These are phyloP conservation scores for Endogone sp. DNA, from an alignment of 192 early-diverging fungal species.

Conservation along the genomic window DNA sequence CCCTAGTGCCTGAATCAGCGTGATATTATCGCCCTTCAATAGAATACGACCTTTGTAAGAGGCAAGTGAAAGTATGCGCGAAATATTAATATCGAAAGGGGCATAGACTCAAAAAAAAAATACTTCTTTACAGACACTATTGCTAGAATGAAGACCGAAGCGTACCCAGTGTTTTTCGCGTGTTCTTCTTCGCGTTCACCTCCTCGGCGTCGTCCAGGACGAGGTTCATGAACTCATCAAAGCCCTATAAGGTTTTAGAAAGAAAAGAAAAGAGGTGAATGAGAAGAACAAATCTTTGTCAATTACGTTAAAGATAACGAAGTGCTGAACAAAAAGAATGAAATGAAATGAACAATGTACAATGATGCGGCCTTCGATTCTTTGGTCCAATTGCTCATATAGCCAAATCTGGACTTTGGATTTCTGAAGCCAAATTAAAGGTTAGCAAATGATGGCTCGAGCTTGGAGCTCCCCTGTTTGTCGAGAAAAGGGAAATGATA, in stretches of 20 bases:
- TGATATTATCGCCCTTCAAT: slow-evolving; percentile 98
- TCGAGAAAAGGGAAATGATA: too few species aligned
- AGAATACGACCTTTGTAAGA: slow-evolving; percentile 70
- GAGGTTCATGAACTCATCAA: slow-evolving; percentile 98
- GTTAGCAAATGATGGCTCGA: too few species aligned
- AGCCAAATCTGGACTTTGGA: slow-evolving; percentile 92
- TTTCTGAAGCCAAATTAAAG: too few species aligned
- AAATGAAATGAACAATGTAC: slow-evolving; percentile 46
- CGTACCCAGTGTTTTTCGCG: slow-evolving; percentile 67
- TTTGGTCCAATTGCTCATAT: slow-evolving; percentile 78
- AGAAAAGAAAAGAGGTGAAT: neutral
- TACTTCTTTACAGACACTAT: too few species aligned
- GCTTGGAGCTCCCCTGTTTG: too few species aligned
- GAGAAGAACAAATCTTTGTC: too few species aligned
- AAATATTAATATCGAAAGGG: neutral
- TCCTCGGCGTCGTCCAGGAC: slow-evolving; percentile 91
- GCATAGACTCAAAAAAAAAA: too few species aligned
- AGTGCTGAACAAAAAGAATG: neutral
- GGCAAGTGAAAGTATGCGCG: neutral
- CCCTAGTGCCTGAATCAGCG: slow-evolving; percentile 60
- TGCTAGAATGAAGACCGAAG: too few species aligned
- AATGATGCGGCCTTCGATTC: slow-evolving; percentile 93
- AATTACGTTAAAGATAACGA: too few species aligned
- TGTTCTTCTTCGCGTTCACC: slow-evolving; percentile 74
- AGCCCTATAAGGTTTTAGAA: slow-evolving; percentile 62